Evolutionary conservation across 495 filamentous ascomycete species (phyloP), one percentile per base, ranked within the genome.

Genomic region (Aspergillus conjunctus): DNA sequence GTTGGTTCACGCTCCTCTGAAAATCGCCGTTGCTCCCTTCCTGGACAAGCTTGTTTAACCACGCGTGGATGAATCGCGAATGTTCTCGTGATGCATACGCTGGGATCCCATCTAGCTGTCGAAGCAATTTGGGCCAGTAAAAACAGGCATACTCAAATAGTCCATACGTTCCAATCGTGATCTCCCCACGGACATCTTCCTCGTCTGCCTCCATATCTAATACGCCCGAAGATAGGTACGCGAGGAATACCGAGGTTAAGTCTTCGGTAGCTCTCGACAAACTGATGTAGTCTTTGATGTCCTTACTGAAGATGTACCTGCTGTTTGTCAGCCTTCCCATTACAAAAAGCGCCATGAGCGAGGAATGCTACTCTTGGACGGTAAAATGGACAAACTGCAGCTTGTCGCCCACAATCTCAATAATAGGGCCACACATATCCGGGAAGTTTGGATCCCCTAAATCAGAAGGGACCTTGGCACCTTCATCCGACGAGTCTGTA

Each of bases 311-410:
- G 8, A 41, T 41, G 37, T 41, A 41, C 10, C 37, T 41, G 7
- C 3, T 41, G 3, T 41, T 41, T 12, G n/a, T 41, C 37, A n/a
- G 37, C 37, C 11, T 41, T 41, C n/a, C 8, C 7, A 17, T 43
- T 10, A 15, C 39, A 5, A 15, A 17, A 43, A 43, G 39, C 14
- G 17, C 12, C 39, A 15, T 14, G 4, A 43, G 17, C 14, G 39
- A 5, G 39, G 14, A 43, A 43, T 5, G 4, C 39, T 43, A 43
- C 39, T 43, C 39, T 43, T 5, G 39, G 39, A 43, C 39, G 6
- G 39, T 43, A 17, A 43, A 43, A 43, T 43, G 37, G 37, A 41
- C 37, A 41, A 41, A 41, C 37, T 41, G 37, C 37, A 41, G 37
- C n/a, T 41, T 41, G 37, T n/a, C 37, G n/a, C 8, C 37, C n/a